phyloP scores from a whole-genome alignment of 805 yeast genomes.

The Yarrowia sp. region DNA sequence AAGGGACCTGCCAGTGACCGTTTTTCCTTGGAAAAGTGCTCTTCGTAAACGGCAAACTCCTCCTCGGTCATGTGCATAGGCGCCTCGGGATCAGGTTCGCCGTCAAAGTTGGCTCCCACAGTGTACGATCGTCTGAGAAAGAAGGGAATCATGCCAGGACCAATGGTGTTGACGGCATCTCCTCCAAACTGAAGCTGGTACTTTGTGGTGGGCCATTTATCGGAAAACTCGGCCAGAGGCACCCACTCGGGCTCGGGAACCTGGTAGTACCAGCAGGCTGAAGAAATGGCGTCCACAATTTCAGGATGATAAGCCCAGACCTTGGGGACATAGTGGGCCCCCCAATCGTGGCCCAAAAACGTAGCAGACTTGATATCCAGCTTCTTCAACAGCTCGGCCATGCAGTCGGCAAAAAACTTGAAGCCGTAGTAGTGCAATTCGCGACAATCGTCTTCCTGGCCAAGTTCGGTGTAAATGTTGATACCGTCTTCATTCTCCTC shows the following conservation, averaged over 20 bases:
- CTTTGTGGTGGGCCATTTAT: conserved; percentile 24
- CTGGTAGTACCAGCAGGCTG: conserved; percentile 25
- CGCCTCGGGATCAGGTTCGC: conserved; percentile 22
- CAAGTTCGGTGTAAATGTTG: conserved; percentile 23
- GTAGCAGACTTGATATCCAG: conserved; percentile 15
- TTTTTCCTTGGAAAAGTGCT: conserved; percentile 22
- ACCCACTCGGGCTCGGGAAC: conserved; percentile 24
- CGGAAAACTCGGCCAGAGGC: conserved; percentile 17
- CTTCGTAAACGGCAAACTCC: conserved; percentile 22
- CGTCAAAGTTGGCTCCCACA: conserved; percentile 18
- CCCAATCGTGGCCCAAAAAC: conserved; percentile 26
- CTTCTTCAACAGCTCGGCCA: conserved; percentile 16
- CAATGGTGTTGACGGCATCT: conserved; percentile 21
- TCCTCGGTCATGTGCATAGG: conserved; percentile 24
- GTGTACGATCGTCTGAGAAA: conserved; percentile 22
- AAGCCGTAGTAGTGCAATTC: conserved; percentile 22
- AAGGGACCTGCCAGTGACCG: conserved; percentile 24
- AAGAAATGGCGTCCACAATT: conserved; percentile 23
- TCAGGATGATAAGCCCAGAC: conserved; percentile 25
- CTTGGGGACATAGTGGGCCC: conserved; percentile 25
- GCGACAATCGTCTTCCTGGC: conserved; percentile 21
- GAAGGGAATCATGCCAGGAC: conserved; percentile 11
- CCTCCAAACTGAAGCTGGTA: conserved; percentile 26
- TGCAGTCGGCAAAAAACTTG: conserved; percentile 22
- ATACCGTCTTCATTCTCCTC: conserved; percentile 24